A percentile compares a stretch with the other conserved stretches of the same genome.
Conservation (phyloP, 2,329 filamentous ascomycete species). For the Hypoxylon sp. region DNA sequence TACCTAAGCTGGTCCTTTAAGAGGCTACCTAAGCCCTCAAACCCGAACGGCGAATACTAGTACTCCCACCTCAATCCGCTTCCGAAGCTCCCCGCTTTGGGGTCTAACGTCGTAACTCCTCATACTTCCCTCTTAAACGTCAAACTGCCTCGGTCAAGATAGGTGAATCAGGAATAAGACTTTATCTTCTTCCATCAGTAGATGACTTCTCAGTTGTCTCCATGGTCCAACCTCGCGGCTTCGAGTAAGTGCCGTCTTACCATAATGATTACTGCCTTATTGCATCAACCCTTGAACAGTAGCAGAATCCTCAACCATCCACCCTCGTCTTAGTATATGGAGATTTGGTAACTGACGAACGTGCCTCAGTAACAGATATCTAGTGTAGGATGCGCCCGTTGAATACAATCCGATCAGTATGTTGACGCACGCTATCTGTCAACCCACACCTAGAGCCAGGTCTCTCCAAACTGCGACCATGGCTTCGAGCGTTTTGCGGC, state of each 20-base stretch:
- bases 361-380: constrained; percentile 14
- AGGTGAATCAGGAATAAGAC: constrained; percentile 18
- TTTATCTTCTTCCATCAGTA: constrained; percentile 10
- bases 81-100: constrained; percentile 42
- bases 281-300: constrained; percentile 14
- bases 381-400: constrained; percentile 35
- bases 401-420: constrained; percentile 49
- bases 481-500: constrained; percentile 38
- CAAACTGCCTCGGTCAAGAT: constrained; percentile 17
- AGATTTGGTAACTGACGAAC: constrained; percentile 14
- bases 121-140: constrained; percentile 11
- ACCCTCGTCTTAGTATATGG: not conserved
- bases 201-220: constrained; percentile 29
- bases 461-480: constrained; percentile 46
- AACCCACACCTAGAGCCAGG: constrained; percentile 51
- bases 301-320: constrained; percentile 7
- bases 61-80: constrained; percentile 24
- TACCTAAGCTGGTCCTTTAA: not conserved
- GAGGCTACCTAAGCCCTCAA: constrained; percentile 13
- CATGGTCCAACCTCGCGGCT: constrained; percentile 29
- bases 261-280: constrained; percentile 3
- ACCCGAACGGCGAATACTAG: constrained; percentile 11
- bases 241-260: constrained; percentile 32
- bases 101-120: constrained; percentile 26
- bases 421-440: constrained; percentile 54